Conservation (phyloP, 306 rosid species). For the Vigna radiata region DNA sequence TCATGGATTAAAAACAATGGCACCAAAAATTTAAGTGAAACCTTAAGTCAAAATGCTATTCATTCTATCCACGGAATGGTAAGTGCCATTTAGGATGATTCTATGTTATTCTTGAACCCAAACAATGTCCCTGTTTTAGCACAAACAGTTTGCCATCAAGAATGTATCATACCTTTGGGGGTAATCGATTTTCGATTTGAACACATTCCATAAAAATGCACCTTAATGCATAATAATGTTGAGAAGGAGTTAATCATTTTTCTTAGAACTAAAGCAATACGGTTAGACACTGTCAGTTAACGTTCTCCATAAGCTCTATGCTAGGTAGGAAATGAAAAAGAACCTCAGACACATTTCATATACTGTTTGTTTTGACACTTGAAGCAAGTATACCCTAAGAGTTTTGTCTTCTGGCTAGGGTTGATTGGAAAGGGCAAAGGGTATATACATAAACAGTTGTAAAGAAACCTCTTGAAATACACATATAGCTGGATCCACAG, state of each 20-base stretch:
- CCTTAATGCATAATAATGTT: background rate
- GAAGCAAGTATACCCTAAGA: constrained; percentile 22
- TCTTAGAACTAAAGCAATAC: too few species aligned
- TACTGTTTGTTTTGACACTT: background rate
- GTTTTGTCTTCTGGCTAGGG: constrained; percentile 28
- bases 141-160: constrained; percentile 5
- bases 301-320: background rate
- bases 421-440: background rate
- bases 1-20: constrained; percentile 16
- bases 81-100: background rate
- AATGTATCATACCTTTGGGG: background rate
- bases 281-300: background rate
- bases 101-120: constrained; percentile 2
- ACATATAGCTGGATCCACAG: background rate
- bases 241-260: background rate
- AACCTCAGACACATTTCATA: background rate
- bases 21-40: background rate
- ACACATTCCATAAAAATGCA: constrained; percentile 26
- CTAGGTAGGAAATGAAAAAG: background rate
- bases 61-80: background rate
- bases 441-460: background rate
- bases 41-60: constrained; percentile 27
- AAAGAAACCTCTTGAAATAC: background rate
- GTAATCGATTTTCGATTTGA: constrained; percentile 5
- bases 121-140: background rate